Conservation (phyloP, 2,329 filamentous ascomycete species). For the Zymoseptoria pseudotritici region DNA sequence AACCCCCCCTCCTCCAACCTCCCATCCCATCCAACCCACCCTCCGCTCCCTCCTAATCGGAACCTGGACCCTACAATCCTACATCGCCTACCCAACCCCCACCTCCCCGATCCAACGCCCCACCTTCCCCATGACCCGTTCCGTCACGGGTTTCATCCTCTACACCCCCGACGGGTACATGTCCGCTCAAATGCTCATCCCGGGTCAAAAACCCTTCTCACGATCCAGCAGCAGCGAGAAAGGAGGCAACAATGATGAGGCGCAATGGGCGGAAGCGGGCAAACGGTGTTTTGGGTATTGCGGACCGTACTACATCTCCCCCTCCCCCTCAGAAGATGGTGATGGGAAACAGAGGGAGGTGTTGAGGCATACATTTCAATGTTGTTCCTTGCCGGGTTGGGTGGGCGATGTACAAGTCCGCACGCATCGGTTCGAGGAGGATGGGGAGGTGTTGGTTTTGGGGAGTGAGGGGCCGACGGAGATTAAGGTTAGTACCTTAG, state of each 20-base stretch:
- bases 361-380: constrained; percentile 32
- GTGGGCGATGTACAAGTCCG: constrained; percentile 32
- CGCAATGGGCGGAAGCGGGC: constrained; percentile 34
- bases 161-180: constrained; percentile 35
- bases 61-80: constrained; percentile 33
- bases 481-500: constrained; percentile 33
- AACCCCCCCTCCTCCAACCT: background rate
- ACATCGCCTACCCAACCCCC: constrained; percentile 32
- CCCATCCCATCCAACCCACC: background rate
- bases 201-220: constrained; percentile 32
- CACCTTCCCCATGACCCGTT: constrained; percentile 32
- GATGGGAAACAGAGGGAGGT: constrained; percentile 25
- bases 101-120: constrained; percentile 28
- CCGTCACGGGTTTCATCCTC: constrained; percentile 32
- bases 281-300: constrained; percentile 33
- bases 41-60: constrained; percentile 30
- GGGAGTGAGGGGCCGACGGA: constrained; percentile 33
- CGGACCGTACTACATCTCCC: constrained; percentile 33
- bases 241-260: too few relatives aligned
- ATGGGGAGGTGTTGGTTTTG: constrained; percentile 32
- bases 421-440: constrained; percentile 32
- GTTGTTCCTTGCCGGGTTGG: constrained; percentile 34
- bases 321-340: constrained; percentile 10
- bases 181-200: constrained; percentile 33
- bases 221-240: constrained; percentile 13